phyloP scores from a whole-genome alignment of 2,329 filamentous ascomycete species.

The Calonectria crousiana region DNA sequence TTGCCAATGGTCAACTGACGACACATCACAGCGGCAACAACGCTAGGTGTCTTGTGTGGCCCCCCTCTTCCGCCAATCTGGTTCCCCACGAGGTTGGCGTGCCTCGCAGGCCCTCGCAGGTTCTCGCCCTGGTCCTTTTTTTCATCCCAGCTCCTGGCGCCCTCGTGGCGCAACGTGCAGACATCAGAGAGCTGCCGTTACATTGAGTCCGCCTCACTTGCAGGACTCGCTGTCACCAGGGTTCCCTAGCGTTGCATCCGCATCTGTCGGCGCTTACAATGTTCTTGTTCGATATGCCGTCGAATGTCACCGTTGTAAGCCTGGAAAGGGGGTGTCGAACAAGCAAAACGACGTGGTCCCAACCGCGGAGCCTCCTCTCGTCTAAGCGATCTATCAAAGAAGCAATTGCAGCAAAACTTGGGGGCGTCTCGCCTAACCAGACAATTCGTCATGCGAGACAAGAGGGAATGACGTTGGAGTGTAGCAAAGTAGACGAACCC shows the following conservation, averaged over 20 bases:
- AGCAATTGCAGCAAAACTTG: not conserved
- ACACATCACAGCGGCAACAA: conserved; percentile 36
- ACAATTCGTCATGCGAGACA: not conserved
- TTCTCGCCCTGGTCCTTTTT: not conserved
- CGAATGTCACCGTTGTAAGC: conserved; percentile 1
- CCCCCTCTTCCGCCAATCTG: conserved; percentile 8
- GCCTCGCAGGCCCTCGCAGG: conserved; percentile 1
- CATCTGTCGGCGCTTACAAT: not conserved
- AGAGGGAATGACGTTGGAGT: not conserved
- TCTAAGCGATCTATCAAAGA: not conserved
- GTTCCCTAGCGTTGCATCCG: not conserved
- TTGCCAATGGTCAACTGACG: conserved; percentile 26
- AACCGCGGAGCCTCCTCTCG: conserved; percentile 1
- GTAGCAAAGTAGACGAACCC: not conserved
- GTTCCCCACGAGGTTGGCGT: conserved; percentile 13
- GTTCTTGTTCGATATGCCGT: not conserved
- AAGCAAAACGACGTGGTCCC: not conserved
- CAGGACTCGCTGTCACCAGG: not conserved
- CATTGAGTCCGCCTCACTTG: not conserved
- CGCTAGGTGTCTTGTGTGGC: conserved; percentile 29
- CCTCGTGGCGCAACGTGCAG: conserved; percentile 6
- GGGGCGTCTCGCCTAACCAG: not conserved
- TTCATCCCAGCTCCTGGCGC: not conserved
- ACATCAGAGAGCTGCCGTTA: conserved; percentile 8
- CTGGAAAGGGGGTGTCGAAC: not conserved